Evolutionary conservation across 164 flowering plant species (phyloP).

Genomic region (Magnolia officinalis): DNA sequence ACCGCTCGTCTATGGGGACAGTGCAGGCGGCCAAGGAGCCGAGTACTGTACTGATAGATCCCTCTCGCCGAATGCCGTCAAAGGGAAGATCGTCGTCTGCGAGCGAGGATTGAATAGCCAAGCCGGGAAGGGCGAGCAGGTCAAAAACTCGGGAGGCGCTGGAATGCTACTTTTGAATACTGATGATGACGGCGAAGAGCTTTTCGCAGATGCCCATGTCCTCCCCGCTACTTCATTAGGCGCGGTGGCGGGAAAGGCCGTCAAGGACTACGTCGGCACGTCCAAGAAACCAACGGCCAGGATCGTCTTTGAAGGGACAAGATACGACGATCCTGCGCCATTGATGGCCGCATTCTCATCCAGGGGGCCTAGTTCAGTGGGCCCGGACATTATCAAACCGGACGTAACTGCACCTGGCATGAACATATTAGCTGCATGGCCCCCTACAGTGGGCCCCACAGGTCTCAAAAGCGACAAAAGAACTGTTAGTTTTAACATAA

Average conservation of each 20-base stretch:
- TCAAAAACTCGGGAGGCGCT: slow-evolving; percentile 57
- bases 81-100: slow-evolving; percentile 65
- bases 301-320: slow-evolving; percentile 45
- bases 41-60: slow-evolving; percentile 43
- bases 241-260: slow-evolving; percentile 33
- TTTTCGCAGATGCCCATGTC: slow-evolving; percentile 52
- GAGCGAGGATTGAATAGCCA: slow-evolving; percentile 44
- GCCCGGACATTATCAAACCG: slow-evolving; percentile 62
- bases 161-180: slow-evolving; percentile 56
- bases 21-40: slow-evolving; percentile 43
- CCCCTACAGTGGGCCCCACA: slow-evolving; percentile 42
- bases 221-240: slow-evolving; percentile 58
- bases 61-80: slow-evolving; percentile 36
- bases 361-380: slow-evolving; percentile 50
- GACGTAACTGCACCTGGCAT: slow-evolving; percentile 76
- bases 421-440: slow-evolving; percentile 77
- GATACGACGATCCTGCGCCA: slow-evolving; percentile 50
- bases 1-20: slow-evolving; percentile 43
- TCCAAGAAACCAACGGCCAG: slow-evolving; percentile 36
- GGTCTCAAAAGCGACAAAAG: slow-evolving; percentile 43
- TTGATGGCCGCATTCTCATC: slow-evolving; percentile 72
- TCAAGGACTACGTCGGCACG: slow-evolving; percentile 30
- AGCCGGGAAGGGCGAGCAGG: slow-evolving; percentile 47
- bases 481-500: slow-evolving; percentile 48
- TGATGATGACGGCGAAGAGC: slow-evolving; percentile 52